phyloP scores from a whole-genome alignment of 106 monocot species.

The Posidonia australis region DNA sequence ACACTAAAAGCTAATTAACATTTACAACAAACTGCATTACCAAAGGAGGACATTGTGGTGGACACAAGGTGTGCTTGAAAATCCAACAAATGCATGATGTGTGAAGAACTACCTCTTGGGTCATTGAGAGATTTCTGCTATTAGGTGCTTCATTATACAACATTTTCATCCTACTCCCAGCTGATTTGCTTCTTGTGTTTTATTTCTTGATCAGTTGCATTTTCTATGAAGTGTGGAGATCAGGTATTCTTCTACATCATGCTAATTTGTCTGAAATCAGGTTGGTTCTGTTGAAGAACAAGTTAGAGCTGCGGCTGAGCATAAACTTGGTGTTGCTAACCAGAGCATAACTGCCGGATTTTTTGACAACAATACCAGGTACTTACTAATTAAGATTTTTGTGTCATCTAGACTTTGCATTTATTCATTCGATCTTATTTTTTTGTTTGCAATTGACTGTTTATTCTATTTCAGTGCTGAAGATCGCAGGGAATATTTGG shows the following conservation, averaged over 20 bases:
- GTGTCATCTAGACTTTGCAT: background rate
- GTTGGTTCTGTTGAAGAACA: constrained; percentile 94
- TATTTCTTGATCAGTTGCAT: background rate
- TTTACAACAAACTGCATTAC: too few species aligned
- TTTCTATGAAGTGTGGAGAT: background rate
- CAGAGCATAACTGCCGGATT: constrained; percentile 99
- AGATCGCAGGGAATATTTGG: constrained; percentile 98
- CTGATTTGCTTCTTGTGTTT: background rate
- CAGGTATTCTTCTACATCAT: background rate
- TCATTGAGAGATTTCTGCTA: too few species aligned
- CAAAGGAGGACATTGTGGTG: too few species aligned
- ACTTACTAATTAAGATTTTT: background rate
- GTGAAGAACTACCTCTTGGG: too few species aligned
- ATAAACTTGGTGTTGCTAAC: constrained; percentile 99
- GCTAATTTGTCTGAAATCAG: constrained; percentile 19
- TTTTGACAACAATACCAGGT: constrained; percentile 99
- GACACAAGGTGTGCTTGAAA: too few species aligned
- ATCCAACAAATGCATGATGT: too few species aligned
- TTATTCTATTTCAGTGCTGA: constrained; percentile 59
- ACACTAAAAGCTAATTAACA: too few species aligned
- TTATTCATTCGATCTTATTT: background rate
- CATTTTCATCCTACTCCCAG: too few species aligned
- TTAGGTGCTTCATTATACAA: too few species aligned
- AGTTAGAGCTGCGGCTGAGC: constrained; percentile 98
- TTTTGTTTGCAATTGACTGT: background rate